Evolutionary conservation across 2,329 filamentous ascomycete species (phyloP).

Genomic region (Fusarium sp.): DNA sequence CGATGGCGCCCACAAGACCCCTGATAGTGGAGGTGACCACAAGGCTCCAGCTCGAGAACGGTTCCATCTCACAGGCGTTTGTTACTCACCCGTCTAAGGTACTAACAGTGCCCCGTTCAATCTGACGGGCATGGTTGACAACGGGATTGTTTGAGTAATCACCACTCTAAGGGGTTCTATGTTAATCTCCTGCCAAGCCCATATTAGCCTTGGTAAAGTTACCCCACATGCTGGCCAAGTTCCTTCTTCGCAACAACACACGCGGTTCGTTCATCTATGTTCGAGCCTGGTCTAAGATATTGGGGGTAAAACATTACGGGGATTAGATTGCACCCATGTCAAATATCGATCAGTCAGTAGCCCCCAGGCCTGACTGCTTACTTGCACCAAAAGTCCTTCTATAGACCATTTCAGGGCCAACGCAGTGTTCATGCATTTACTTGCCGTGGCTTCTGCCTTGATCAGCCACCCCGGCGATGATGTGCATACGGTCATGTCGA

Average conservation of each 20-base stretch:
- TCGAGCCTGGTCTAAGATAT: neutral
- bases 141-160: too few species aligned
- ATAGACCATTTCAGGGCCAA: constrained; percentile 10
- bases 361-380: constrained; percentile 7
- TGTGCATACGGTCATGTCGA: constrained; percentile 31
- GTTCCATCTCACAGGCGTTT: too few species aligned
- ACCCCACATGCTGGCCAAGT: neutral
- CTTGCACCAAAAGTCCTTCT: neutral
- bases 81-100: too few species aligned
- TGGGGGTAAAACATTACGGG: neutral
- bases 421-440: constrained; percentile 15
- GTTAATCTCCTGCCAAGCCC: too few species aligned
- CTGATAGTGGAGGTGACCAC: constrained; percentile 8
- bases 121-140: too few species aligned
- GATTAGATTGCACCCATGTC: neutral
- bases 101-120: too few species aligned
- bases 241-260: neutral
- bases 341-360: constrained; percentile 6
- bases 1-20: constrained; percentile 28
- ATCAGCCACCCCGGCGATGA: constrained; percentile 30
- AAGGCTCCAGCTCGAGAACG: neutral
- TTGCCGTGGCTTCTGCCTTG: constrained; percentile 21
- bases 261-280: neutral
- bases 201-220: neutral
- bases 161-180: too few species aligned